Base-by-base conservation (phyloP, 106 monocot species). In the Dendrobium huoshanense region DNA sequence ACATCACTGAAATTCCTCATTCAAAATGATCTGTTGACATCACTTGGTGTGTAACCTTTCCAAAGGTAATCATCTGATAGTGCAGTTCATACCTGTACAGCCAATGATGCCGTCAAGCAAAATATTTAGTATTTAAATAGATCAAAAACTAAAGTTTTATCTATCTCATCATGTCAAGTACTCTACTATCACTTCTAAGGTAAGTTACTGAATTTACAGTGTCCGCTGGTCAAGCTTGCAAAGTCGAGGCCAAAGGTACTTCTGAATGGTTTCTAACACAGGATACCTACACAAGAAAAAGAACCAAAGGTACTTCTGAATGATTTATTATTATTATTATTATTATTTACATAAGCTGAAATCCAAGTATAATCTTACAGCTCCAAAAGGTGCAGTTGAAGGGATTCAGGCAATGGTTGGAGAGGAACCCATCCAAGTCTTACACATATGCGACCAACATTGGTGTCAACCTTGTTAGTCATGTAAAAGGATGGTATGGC, bases 391-490 rank as follows among this genome's bases (percentile, higher is more conserved):
- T 97, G 96, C 59, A 96, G 77, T 77, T 94, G 94, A 84, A 94
- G 87, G 44, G 96, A 94, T 86, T 94, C 96, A 8, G 96, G 96
- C 68, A 96, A 81, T 29, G 96, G 94, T 76, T 96, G 90, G 78
- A 96, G 88, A 41, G 96, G 96, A 33, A 96, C 96, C 96, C 96
- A 96, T 86, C 96, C 96, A 70, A 96, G 81, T 82, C 96, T 92
- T 59, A 96, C 96, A 81, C 93, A 92, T 81, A 96, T 96, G 55
- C 96, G 91, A 40, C 92, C 94, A 77, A 96, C 96, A 81, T 96
- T 96, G 43, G 96, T 99, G 79, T 99, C 98, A 72, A 99, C 98
- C 98, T 99, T 75, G 16, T 15, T 41, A 55, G 9, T 31, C 20
- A 55, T 51, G 25, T 1, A 37, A 40, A 22, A 74, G 81, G 19